Percentiles rank a stretch among this genome's conserved stretches.
Evolutionary conservation across 805 yeast species (phyloP).

Genomic region (Maudiozyma saulgeensis): DNA sequence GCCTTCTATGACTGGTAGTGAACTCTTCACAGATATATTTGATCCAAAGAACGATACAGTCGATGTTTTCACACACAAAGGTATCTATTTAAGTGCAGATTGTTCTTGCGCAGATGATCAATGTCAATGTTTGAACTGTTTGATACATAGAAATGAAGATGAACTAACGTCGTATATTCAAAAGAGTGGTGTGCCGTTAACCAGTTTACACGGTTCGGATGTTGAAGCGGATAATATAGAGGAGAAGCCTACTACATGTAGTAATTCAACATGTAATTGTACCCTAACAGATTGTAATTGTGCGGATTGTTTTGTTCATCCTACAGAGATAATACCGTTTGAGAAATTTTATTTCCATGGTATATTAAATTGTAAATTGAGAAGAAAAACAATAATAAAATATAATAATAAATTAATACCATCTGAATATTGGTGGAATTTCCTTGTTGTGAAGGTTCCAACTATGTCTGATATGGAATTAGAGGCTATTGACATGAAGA

Average conservation of each 20-base stretch:
- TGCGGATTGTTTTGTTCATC: slow-evolving; percentile 19
- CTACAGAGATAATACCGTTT: slow-evolving; percentile 21
- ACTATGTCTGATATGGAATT: slow-evolving; percentile 14
- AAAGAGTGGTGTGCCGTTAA: slow-evolving; percentile 25
- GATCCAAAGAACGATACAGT: slow-evolving; percentile 14
- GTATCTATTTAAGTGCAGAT: slow-evolving; percentile 25
- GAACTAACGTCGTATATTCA: slow-evolving; percentile 24
- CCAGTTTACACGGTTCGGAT: slow-evolving; percentile 11
- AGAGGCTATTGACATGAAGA: slow-evolving; percentile 16
- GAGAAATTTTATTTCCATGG: slow-evolving; percentile 21
- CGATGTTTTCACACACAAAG: slow-evolving; percentile 27
- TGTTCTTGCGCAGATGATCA: slow-evolving; percentile 27
- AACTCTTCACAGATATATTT: slow-evolving; percentile 3
- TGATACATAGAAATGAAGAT: slow-evolving; percentile 28
- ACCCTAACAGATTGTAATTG: slow-evolving; percentile 18
- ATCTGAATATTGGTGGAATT: slow-evolving; percentile 29
- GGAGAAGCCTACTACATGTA: slow-evolving; percentile 4
- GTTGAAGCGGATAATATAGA: neutral
- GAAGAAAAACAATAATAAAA: slow-evolving; percentile 20
- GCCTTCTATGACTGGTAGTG: neutral
- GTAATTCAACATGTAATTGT: slow-evolving; percentile 14
- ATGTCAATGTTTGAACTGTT: slow-evolving; percentile 27
- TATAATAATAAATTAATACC: slow-evolving; percentile 24
- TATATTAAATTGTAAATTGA: slow-evolving; percentile 17
- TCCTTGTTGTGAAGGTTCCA: slow-evolving; percentile 21